Evolutionary conservation across 768 basidiomycete genomes (phyloP), one percentile per base, ranked within the genome.

Genomic region (Calocybe cyanea): DNA sequence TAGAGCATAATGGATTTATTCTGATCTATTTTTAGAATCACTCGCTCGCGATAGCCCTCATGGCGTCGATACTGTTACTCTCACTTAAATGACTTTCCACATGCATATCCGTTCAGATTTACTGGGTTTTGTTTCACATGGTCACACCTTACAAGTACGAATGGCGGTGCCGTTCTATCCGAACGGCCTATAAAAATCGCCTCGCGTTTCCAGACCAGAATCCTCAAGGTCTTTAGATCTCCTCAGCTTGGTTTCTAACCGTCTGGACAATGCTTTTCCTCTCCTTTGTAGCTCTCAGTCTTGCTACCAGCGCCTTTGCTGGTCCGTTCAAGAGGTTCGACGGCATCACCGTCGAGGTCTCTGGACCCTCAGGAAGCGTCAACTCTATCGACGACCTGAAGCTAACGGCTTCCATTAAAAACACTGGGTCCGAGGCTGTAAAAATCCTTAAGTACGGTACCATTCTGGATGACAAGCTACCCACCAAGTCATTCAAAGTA

Each of bases 371-470:
- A 20, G 36, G 54, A 43, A 57, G 48, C 40, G 63, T 73, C 39
- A 53, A 40, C 43, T 71, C 74, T 5, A 49, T 72, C 51, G 59
- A 64, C 9, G 67, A 68, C 44, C 61, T 74, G 54, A 64, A 65
- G 50, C 60, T 74, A 53, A 66, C 63, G 15, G 71, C 72, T 3
- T 51, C 67, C 7, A 63, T 76, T 11, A 73, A 59, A 23, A 74
- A 76, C 58, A 63, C 55, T 21, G 71, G 71, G 15, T 49, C 64
- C 24, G 65, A 70, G 44, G 56, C 56, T 35, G 59, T 72, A 52
- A 73, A 67, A 57, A 54, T 74, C 41, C 63, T 76, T 59, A 72
- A 70, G 55, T 73, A 70, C 51, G 69, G 63, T 17, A 74, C 73
- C 10, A 66, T 75, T 44, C 64, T 74, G 44, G 72, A 75, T 55